Base-by-base conservation (phyloP, 306 rosid genomes). In the Cicer pinnatifidum region DNA sequence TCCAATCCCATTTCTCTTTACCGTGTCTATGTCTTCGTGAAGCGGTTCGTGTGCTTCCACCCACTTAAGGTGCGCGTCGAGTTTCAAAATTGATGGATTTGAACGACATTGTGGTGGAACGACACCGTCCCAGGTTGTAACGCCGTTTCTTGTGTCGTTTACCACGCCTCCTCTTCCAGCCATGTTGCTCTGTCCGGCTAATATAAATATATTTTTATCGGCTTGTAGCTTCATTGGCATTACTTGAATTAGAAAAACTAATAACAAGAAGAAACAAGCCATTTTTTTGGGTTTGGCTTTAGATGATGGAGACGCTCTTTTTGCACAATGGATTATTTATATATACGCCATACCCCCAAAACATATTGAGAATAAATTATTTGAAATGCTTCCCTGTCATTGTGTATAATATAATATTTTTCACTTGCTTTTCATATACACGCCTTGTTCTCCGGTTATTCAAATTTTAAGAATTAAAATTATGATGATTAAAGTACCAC, bases 161-260 rank as follows among this genome's bases (percentile, higher is more conserved):
- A 62, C 12, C 0, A 91, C 87, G 33, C 98, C 98, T 4, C 98
- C 97, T 0, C 98, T 83, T 7, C 96, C 96, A 6, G 95, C 98
- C 97, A 94, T 94, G 90, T 94, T 91, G 84, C 98, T 94, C 74
- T 94, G 98, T n/a, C 98, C 97, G 9, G 91, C 97, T n/a, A 91
- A 60, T 69, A 93, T 88, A 73, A 93, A 89, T 13, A 89, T 76
- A 77, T 70, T 82, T 53, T 65, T 78, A 6, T 41, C 46, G 9
- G 72, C 59, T 65, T 75, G 67, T 11, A 72, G 6, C 43, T 1
- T 68, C 50, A 72, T 75, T 62, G 48, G 0, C 66, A 68, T 52
- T 20, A 48, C 9, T 61, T 76, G 80, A 58, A 63, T 72, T 16
- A 57, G 11, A 37, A 56, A 13, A 1, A 66, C 6, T 11, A 68